These are phyloP conservation scores for Dioscorea dumetorum DNA, from an alignment of 106 monocot species.

Conservation along the genomic window DNA sequence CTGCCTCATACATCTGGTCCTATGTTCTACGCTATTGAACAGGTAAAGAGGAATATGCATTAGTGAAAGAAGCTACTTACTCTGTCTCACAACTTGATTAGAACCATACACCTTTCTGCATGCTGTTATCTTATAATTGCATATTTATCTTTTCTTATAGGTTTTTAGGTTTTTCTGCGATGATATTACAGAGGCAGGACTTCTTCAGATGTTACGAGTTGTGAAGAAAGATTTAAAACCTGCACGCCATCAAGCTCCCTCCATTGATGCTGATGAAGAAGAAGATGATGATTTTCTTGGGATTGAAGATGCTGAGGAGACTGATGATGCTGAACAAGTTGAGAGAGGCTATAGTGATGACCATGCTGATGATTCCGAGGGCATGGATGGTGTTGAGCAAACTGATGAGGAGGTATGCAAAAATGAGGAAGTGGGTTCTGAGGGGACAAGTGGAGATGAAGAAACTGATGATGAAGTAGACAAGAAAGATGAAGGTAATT, in stretches of 20 bases:
- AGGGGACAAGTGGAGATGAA: constrained; percentile 12
- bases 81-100: too few relatives aligned
- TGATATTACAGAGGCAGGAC: constrained; percentile 62
- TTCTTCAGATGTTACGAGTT: constrained; percentile 67
- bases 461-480: constrained; percentile 12
- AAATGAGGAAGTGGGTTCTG: constrained; percentile 19
- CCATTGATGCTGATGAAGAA: constrained; percentile 41
- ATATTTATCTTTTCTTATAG: constrained; percentile 20
- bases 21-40: constrained; percentile 67
- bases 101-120: too few relatives aligned
- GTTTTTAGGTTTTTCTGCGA: constrained; percentile 76
- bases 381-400: constrained; percentile 4
- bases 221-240: constrained; percentile 86
- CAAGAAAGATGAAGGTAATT: constrained; percentile 14
- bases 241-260: constrained; percentile 30
- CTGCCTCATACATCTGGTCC: constrained; percentile 66
- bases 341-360: constrained; percentile 28
- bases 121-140: too few relatives aligned
- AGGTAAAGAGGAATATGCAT: constrained; percentile 27
- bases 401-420: not conserved
- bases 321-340: constrained; percentile 25
- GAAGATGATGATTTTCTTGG: constrained; percentile 75
- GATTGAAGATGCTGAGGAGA: constrained; percentile 72
- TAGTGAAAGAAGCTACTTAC: too few relatives aligned
- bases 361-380: constrained; percentile 22